Conservation (phyloP, 2,329 filamentous ascomycete genomes). For the Nothopassalora personata region DNA sequence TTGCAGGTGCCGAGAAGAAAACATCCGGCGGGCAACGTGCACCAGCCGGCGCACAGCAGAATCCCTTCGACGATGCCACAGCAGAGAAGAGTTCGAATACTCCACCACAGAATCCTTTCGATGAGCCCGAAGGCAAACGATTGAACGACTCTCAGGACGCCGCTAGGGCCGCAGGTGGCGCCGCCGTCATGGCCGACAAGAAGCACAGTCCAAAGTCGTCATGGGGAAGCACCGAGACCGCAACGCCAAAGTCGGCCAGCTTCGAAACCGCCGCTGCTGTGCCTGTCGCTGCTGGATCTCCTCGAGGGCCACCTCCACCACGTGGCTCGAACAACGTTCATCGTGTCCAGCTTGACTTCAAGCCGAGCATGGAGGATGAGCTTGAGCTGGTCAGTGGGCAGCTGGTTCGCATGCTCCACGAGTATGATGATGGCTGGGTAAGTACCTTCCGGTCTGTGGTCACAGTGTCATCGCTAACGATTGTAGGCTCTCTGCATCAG, state of each 20-base stretch:
- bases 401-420: constrained; percentile 81
- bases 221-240: constrained; percentile 19
- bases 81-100: constrained; percentile 23
- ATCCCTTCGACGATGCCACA: constrained; percentile 35
- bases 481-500: constrained; percentile 78
- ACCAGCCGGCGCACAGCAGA: constrained; percentile 27
- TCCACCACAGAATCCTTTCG: constrained; percentile 28
- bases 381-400: constrained; percentile 75
- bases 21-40: constrained; percentile 39
- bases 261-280: constrained; percentile 34
- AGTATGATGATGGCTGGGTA: constrained; percentile 98
- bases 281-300: constrained; percentile 36
- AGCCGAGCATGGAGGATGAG: constrained; percentile 87
- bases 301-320: constrained; percentile 35
- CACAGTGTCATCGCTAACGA: constrained; percentile 18
- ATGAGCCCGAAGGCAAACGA: constrained; percentile 21
- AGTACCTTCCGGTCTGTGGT: constrained; percentile 36
- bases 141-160: constrained; percentile 10
- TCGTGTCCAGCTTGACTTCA: constrained; percentile 90
- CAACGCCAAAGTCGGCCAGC: constrained; percentile 25
- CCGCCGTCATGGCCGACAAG: constrained; percentile 5
- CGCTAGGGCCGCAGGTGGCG: constrained; percentile 4
- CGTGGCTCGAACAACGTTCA: constrained; percentile 61
- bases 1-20: constrained; percentile 26
- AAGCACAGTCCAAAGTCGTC: constrained; percentile 18